A percentile compares a stretch with the other conserved stretches of the same genome.
These are phyloP conservation scores for Dipodascopsis uninucleata DNA, from an alignment of 805 yeast species.

Conservation along the genomic window DNA sequence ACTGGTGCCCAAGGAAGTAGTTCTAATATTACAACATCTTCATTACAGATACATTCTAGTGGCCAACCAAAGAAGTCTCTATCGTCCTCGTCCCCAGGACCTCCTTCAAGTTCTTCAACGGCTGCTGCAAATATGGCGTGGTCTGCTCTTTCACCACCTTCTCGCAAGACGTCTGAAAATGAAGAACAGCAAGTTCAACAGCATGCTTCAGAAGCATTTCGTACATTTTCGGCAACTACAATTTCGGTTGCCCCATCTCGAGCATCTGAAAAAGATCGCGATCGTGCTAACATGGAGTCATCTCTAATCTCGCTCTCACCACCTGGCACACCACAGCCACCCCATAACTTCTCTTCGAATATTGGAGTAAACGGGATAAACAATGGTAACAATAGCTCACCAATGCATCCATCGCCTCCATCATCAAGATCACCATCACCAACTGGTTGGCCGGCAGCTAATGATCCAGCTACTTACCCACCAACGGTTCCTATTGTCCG, in stretches of 20 bases:
- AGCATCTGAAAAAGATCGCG: neutral
- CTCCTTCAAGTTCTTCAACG: slow-evolving; percentile 7
- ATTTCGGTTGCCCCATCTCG: neutral
- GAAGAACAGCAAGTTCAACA: slow-evolving; percentile 13
- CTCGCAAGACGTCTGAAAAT: neutral
- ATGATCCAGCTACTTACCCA: too few species aligned
- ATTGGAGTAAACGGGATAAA: too few species aligned
- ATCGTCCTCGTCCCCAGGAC: slow-evolving; percentile 19
- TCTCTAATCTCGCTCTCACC: slow-evolving; percentile 9
- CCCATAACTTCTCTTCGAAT: neutral
- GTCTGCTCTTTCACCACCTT: neutral
- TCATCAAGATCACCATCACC: slow-evolving; percentile 13
- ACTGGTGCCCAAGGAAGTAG: too few species aligned
- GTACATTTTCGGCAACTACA: slow-evolving; percentile 1
- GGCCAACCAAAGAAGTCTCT: too few species aligned
- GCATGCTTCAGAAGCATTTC: slow-evolving; percentile 21
- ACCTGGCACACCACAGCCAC: slow-evolving; percentile 8
- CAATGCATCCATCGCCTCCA: too few species aligned
- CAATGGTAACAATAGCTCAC: too few species aligned
- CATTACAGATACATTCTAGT: too few species aligned
- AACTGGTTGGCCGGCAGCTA: too few species aligned
- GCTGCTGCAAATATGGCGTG: slow-evolving; percentile 5
- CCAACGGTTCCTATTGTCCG: too few species aligned
- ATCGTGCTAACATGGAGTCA: slow-evolving; percentile 4
- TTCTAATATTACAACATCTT: too few species aligned